Evolutionary conservation across 805 yeast species (phyloP), one percentile per base, ranked within the genome.

Genomic region (Wickerhamomyces ciferrii): DNA sequence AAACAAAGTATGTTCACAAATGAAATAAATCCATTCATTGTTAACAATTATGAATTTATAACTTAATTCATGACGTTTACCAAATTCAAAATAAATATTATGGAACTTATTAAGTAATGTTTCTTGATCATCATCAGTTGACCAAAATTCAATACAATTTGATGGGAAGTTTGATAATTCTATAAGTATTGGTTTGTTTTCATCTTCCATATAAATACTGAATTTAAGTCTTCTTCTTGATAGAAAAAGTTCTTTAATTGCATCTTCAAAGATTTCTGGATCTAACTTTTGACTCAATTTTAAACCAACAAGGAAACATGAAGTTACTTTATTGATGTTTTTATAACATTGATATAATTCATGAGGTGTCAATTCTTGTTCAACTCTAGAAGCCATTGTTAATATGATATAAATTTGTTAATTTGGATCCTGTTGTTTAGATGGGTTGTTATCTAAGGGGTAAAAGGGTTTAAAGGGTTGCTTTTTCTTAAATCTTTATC

Each of bases 1-100:
- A 42, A 21, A 42, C 9, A 42, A 17, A n/a, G 23, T 15, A 42
- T 42, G 43, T 3, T 42, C 43, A 24, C 39, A 42, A 2, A 35
- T 8, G 5, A 42, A 20, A 8, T 32, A 24, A 5, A 42, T 17
- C 43, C 43, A 42, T 5, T 18, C 13, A 13, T 17, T 15, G 5
- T 24, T 34, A 32, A 32, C 36, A 4, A 32, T 19, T 5, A 32
- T n/a, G 19, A 32, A 7, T 17, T n/a, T 32, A 18, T 19, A 32
- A 6, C 4, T 5, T 7, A 19, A 5, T 17, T 17, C 19, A 4
- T 32, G 18, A 6, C 9, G 9, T n/a, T n/a, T n/a, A 6, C 19
- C 19, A 15, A n/a, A 32, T n/a, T n/a, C 9, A 15, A 32, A 32
- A 17, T 6, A 4, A 7, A 32, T n/a, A 17, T 17, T 10, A n/a